Base-by-base conservation (phyloP, 1,284 basidiomycete genomes). In the Blastosporella zonata region DNA sequence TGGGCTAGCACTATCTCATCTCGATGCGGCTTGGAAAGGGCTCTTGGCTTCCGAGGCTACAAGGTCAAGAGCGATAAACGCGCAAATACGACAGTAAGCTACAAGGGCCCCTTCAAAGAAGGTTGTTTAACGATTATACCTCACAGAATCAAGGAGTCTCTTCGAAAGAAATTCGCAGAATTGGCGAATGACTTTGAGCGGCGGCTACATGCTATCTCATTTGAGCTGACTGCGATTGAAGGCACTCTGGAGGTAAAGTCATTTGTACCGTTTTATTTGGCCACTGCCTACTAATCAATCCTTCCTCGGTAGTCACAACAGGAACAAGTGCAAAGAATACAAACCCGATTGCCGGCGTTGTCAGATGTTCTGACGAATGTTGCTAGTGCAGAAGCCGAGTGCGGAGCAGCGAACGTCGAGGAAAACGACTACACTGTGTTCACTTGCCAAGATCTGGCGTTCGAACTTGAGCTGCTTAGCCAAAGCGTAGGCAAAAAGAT, bases 401-500 rank as follows among this genome's bases (percentile, higher is more conserved):
- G 95, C 63, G 70, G 71, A 3, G 83, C 85, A n/a, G 95, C 94
- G 15, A 97, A 95, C 58, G 88, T 97, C 2, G 96, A 97, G 62
- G 96, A 97, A 67, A 97, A 97, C 65, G 95, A 97, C 65, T 92
- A 97, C 62, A 97, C 95, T 0, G 82, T 96, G 12, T 90, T 95
- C 61, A 94, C 90, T 0, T 81, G 80, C 56, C 90, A 94, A 63
- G 96, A 98, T 66, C 77, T 98, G 18, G 82, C 85, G 51, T 97
- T 94, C 58, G 96, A 98, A 69, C 77, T 95, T 1, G 87, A 90
- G 63, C 75, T 95, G 10, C 78, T 97, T 8, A 79, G 82, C 43
- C 88, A 89, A 55, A 88, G 84, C 36, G 79, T 97, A 20, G 78
- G 79, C 23, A 93, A 94, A 77, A 95, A 97, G 75, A 84, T 95